phyloP scores from a whole-genome alignment of 306 rosid species.

The Inga laurina region DNA sequence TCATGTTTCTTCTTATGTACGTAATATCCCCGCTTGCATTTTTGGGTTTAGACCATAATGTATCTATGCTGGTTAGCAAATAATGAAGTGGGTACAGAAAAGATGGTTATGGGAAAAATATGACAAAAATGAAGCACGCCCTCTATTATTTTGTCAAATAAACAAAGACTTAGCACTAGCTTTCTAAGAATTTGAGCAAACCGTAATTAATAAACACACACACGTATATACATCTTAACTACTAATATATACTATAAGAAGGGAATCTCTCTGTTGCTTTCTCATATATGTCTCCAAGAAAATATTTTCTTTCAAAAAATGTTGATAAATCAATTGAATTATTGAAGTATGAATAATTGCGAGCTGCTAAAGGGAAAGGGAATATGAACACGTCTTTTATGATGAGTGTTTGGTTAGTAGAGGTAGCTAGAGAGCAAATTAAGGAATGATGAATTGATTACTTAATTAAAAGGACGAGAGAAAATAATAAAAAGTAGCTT shows the following conservation, averaged over 20 bases:
- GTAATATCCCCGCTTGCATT: no score
- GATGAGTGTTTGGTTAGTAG: constrained; percentile 26
- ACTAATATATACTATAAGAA: background rate
- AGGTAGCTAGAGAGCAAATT: background rate
- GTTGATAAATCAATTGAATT: background rate
- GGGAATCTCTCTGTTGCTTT: constrained; percentile 1
- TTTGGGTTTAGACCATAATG: no score
- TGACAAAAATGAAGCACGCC: background rate
- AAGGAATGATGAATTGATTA: constrained; percentile 14
- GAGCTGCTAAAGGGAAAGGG: constrained; percentile 12
- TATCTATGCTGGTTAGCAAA: no score
- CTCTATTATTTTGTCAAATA: constrained; percentile 27
- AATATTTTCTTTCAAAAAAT: background rate
- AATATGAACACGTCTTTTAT: background rate
- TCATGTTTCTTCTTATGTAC: no score
- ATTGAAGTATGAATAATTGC: background rate
- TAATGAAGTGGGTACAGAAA: no score
- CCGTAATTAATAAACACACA: constrained; percentile 21
- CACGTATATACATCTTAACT: background rate
- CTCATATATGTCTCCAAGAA: background rate
- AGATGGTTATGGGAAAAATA: no score
- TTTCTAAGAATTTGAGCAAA: constrained; percentile 24
- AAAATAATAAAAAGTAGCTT: background rate
- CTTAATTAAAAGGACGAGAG: background rate
- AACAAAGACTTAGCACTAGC: constrained; percentile 47